These are phyloP conservation scores for Podospora tetraspora DNA, from an alignment of 495 filamentous ascomycete genomes.

Conservation along the genomic window DNA sequence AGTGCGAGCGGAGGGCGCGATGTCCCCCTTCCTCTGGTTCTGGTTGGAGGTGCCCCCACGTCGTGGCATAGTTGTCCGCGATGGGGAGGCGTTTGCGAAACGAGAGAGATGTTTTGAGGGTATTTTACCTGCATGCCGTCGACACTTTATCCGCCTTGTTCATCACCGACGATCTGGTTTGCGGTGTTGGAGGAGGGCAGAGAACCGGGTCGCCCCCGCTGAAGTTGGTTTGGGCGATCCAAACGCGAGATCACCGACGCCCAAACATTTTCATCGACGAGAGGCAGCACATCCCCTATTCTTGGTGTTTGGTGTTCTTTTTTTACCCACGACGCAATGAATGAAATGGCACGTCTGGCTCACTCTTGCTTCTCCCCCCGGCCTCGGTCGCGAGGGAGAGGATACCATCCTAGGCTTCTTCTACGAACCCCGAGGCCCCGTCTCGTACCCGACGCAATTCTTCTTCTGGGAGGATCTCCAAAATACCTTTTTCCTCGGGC, in stretches of 20 bases:
- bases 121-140: neutral
- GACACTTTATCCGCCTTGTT: conserved; percentile 1
- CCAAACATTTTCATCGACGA: neutral
- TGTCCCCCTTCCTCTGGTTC: neutral
- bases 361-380: conserved; percentile 2
- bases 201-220: neutral
- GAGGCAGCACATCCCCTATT: neutral
- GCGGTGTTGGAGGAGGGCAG: neutral
- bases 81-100: neutral
- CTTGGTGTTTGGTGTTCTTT: neutral
- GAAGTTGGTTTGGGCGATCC: neutral
- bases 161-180: neutral
- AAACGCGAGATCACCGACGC: neutral
- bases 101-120: conserved; percentile 13
- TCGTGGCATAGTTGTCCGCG: neutral
- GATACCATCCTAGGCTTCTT: conserved; percentile 11
- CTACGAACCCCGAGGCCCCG: conserved; percentile 14
- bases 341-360: conserved; percentile 1
- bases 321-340: neutral
- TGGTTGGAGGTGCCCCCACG: neutral
- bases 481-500: neutral
- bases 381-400: neutral
- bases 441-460: conserved; percentile 16
- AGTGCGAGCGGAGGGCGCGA: conserved; percentile 10
- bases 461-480: conserved; percentile 16